Evolutionary conservation across 139 green algal species (phyloP).

Genomic region (Microglena sp.): DNA sequence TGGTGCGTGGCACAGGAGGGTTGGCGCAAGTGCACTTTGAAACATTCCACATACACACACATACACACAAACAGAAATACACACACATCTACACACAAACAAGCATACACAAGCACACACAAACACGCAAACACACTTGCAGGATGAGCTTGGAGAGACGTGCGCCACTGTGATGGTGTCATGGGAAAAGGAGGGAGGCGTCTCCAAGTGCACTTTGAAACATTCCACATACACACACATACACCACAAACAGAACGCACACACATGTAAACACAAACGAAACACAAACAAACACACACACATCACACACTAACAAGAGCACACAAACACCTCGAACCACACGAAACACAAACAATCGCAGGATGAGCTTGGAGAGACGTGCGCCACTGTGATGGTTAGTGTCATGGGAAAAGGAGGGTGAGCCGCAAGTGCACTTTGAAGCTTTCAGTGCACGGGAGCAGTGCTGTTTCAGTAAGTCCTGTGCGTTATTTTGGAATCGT

Average conservation of each 20-base stretch:
- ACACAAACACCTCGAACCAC: slow-evolving; percentile 12
- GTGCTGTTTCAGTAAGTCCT: too few relatives aligned
- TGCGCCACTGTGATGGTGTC: slow-evolving; percentile 82
- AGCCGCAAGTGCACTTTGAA: slow-evolving; percentile 60
- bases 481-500: too few relatives aligned
- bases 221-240: not conserved
- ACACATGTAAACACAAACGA: not conserved
- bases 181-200: slow-evolving; percentile 40
- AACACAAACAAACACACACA: not conserved
- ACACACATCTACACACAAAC: not conserved
- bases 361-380: slow-evolving; percentile 61
- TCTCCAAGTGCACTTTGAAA: slow-evolving; percentile 58
- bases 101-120: not conserved
- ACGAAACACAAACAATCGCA: slow-evolving; percentile 37
- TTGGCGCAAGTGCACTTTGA: not conserved
- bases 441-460: too few relatives aligned
- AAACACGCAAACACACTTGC: slow-evolving; percentile 30
- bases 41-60: not conserved
- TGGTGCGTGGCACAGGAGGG: too few relatives aligned
- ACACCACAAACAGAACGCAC: too few relatives aligned
- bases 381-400: slow-evolving; percentile 83
- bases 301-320: not conserved
- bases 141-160: slow-evolving; percentile 62
- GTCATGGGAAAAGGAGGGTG: slow-evolving; percentile 48
- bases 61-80: not conserved